These are phyloP conservation scores for Cytospora paraplurivora DNA, from an alignment of 2,329 filamentous ascomycete species.

Conservation along the genomic window DNA sequence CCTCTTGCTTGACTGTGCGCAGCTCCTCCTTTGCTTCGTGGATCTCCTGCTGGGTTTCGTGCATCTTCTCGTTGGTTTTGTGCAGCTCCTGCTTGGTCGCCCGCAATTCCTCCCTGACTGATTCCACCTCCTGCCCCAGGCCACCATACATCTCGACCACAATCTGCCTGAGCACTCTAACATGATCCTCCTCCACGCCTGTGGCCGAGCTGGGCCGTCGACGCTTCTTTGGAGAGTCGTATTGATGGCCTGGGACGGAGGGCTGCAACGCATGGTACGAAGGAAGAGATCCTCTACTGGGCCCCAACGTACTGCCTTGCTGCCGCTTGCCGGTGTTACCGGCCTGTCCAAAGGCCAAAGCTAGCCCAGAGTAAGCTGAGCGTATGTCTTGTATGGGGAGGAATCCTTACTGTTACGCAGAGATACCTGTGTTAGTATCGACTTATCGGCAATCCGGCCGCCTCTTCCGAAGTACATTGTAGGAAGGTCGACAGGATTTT, in stretches of 20 bases:
- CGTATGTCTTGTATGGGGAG: not conserved
- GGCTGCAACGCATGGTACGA: not conserved
- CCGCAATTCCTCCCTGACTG: not conserved
- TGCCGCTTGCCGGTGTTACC: not conserved
- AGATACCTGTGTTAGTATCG: not conserved
- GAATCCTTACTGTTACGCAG: not conserved
- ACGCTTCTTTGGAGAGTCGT: not conserved
- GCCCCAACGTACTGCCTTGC: not conserved
- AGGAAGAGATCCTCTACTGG: not conserved
- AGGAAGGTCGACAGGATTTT: not conserved
- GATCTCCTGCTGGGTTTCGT: too few species aligned
- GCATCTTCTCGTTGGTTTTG: not conserved
- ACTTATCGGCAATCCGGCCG: not conserved
- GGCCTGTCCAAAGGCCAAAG: not conserved
- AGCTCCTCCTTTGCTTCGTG: too few species aligned
- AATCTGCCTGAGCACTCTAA: not conserved
- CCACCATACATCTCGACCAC: not conserved
- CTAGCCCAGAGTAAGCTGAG: not conserved
- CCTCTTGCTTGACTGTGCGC: not conserved
- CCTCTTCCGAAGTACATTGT: not conserved
- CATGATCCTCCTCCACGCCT: not conserved
- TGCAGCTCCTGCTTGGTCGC: not conserved
- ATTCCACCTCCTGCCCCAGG: not conserved
- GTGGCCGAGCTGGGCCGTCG: not conserved
- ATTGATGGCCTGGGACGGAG: not conserved